Base-by-base conservation (phyloP, 352 stramenopile genomes). In the Hyaloperonospora brassicae region DNA sequence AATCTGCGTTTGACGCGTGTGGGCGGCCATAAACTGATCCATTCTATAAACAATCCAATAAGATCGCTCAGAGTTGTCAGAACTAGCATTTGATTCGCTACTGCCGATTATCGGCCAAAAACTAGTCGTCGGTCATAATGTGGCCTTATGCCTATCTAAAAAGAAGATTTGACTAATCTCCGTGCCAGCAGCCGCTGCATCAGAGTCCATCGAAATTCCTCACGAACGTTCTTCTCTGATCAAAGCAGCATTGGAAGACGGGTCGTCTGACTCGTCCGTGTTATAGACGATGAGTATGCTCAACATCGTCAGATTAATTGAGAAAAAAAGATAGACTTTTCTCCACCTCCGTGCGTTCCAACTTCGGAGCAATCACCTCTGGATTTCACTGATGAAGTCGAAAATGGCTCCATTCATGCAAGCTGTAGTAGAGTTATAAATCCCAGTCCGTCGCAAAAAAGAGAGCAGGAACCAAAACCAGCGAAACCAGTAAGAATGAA, bases 231-330 rank as follows among this genome's bases (percentile, higher is more conserved):
- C 47, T n/a, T 62, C 54, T 35, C 23, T 60, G 24, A 34, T 22
- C 13, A 50, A 21, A n/a, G 42, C 41, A 53, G 39, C 22, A 36
- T 27, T 24, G 21, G 55, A 58, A 46, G 47, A 68, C 52, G 59
- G 36, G 27, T 13, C 51, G 8, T 24, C 30, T 55, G 52, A 66
- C 43, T 62, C 59, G 12, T 48, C 64, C 24, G 43, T 57, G 35
- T 68, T 68, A 43, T 14, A 52, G 27, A 62, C 51, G 17, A 68
- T 59, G 1, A 68, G 64, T 47, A 30, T 68, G 35, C 60, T 50
- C 4, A 68, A 72, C 11, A 48, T 66, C 5, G 59, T 72, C 17
- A 72, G 64, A 21, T 59, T 54, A 30, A 72, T 59, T 9, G 64
- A 72, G 46, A 65, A 68, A 51, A 50, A 43, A 68, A 68, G 50